A percentile compares a stretch with the other conserved stretches of the same genome.
Conservation (phyloP, 2,329 filamentous ascomycete species). For the Amauroascus niger region DNA sequence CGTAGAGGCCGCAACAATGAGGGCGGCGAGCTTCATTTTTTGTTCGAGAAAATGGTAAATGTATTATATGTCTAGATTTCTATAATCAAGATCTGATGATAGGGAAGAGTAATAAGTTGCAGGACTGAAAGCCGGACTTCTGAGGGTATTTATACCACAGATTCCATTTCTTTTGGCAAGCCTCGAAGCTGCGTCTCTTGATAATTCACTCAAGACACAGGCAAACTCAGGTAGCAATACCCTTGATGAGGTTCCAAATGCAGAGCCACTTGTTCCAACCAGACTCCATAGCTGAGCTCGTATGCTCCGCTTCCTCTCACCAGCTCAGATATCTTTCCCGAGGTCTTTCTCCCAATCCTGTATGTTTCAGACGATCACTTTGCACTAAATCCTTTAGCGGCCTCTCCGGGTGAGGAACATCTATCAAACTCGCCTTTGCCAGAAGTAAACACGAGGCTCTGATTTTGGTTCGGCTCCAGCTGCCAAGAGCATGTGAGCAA, state of each 20-base stretch:
- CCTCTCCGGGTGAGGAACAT: neutral
- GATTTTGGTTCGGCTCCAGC: neutral
- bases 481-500: neutral
- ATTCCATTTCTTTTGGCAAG: neutral
- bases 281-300: neutral
- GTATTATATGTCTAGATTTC: neutral
- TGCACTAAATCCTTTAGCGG: neutral
- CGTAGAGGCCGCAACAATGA: constrained; percentile 13
- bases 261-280: neutral
- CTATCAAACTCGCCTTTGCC: neutral
- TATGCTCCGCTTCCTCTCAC: neutral
- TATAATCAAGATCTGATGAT: neutral
- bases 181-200: neutral
- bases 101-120: neutral
- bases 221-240: too few relatives aligned
- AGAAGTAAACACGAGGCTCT: neutral
- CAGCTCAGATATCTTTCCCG: neutral
- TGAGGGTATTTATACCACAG: constrained; percentile 9
- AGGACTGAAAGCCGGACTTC: neutral
- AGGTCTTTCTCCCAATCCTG: neutral
- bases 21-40: constrained; percentile 17
- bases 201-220: too few relatives aligned
- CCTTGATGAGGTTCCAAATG: neutral
- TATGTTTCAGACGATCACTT: constrained; percentile 10
- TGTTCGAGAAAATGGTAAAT: neutral